These are phyloP conservation scores for Saksenaea oblongispora DNA, from an alignment of 371 early-diverging fungal genomes.

Conservation along the genomic window DNA sequence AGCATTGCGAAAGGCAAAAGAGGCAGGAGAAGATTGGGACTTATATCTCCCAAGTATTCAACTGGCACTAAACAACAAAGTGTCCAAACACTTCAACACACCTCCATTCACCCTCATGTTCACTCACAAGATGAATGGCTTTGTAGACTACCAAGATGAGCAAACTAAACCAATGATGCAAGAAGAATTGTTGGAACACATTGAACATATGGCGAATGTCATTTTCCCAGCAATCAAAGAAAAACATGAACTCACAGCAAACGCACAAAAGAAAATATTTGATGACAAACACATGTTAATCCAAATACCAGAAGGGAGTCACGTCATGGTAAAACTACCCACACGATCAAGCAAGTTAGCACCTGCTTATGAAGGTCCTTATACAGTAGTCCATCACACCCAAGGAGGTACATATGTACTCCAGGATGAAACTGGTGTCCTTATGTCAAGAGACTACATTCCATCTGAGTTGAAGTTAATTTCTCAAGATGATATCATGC, in stretches of 20 bases:
- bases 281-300: background rate
- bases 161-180: background rate
- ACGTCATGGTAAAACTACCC: slow-evolving; percentile 1
- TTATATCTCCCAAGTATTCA: slow-evolving; percentile 21
- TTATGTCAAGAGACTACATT: slow-evolving; percentile 5
- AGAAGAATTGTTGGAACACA: background rate
- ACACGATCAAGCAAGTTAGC: background rate
- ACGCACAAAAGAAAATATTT: background rate
- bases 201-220: slow-evolving; percentile 6
- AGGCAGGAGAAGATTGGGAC: slow-evolving; percentile 22
- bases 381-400: slow-evolving; percentile 5
- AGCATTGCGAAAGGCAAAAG: slow-evolving; percentile 14
- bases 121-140: slow-evolving; percentile 13
- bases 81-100: background rate
- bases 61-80: slow-evolving; percentile 7
- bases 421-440: background rate
- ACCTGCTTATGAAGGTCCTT: slow-evolving; percentile 17
- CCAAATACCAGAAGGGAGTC: slow-evolving; percentile 2
- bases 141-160: background rate
- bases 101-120: slow-evolving; percentile 18
- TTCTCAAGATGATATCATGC: slow-evolving; percentile 12
- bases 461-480: slow-evolving; percentile 9
- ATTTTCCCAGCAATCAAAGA: slow-evolving; percentile 12
- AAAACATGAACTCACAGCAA: background rate
- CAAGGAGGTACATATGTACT: slow-evolving; percentile 12